Base-by-base conservation (phyloP, 2,329 filamentous ascomycete species). In the Pseudogymnoascus sp. region DNA sequence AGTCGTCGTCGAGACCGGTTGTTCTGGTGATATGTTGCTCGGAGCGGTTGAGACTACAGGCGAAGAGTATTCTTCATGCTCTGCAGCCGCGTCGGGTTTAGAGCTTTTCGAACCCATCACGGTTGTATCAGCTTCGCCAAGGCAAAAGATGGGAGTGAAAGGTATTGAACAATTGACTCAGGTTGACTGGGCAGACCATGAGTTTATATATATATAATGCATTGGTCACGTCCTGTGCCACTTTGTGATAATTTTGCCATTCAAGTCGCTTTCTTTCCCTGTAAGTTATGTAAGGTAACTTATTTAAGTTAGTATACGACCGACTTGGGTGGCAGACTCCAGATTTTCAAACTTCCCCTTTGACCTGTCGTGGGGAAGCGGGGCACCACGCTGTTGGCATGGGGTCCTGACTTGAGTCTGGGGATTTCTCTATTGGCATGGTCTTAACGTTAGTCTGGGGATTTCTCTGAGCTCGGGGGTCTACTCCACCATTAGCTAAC, bases 121-220 rank as follows among this genome's bases (percentile, higher is more conserved):
- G 10, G 41, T 23, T 23, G 41, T 45, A 31, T 31, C 1, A 23
- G 7, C 4, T 31, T 10, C 28, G 8, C 28, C 19, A 21, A 13
- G 5, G 19, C 23, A 45, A 45, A 23, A 3, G 19, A 13, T 45
- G 10, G 5, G 19, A 45, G 10, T 45, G 41, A 45, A 23, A 13
- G 19, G 41, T 21, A 45, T 6, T 14, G 19, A 45, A 45, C 16
- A 45, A 6, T 45, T 21, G 10, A 45, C 13, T 45, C 41, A 6
- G 4, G 16, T 13, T 45, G 41, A 45, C 19, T 13, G 13, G 41
- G 41, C 41, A 45, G 41, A 14, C 41, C 41, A 45, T 45, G 41
- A 45, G 41, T 45, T 45, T 45, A 45, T 45, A 45, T 45, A 45
- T n/a, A n/a, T n/a, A n/a, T n/a, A n/a, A n/a, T n/a, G n/a, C n/a